Percentiles rank a stretch among this genome's conserved stretches.
phyloP scores from a whole-genome alignment of 202 grass and related monocot genomes.

The Hordeum pubiflorum region DNA sequence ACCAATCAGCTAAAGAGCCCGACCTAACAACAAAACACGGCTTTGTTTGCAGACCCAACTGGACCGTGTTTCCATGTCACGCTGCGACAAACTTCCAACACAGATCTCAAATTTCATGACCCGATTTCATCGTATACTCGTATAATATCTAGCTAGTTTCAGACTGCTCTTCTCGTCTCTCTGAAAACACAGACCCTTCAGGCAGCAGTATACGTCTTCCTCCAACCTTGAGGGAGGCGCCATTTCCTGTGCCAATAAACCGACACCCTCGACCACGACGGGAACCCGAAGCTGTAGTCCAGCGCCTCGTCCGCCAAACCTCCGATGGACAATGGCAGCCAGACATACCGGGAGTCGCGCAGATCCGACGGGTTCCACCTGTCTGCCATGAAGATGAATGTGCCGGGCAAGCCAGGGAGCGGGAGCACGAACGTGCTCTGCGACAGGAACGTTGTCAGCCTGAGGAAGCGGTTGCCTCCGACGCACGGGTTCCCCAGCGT shows the following conservation, averaged over 20 bases:
- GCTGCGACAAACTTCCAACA: not conserved
- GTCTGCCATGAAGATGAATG: conserved; percentile 12
- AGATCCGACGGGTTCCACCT: not conserved
- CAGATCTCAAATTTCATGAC: not conserved
- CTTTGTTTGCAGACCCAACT: not conserved
- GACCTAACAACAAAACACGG: not conserved
- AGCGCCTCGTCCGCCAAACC: not conserved
- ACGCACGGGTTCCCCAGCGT: not conserved
- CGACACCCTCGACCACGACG: conserved; percentile 64
- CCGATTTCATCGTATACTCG: not conserved
- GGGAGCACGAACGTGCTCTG: not conserved
- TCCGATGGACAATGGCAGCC: not conserved
- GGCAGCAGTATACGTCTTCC: not conserved
- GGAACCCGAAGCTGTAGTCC: not conserved
- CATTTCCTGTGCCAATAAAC: conserved; percentile 84
- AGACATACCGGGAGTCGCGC: not conserved
- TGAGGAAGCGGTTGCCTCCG: not conserved
- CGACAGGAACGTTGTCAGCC: not conserved
- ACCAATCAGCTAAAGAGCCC: not conserved
- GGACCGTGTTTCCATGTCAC: not conserved
- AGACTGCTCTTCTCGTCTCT: too few species aligned
- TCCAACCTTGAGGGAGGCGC: conserved; percentile 63
- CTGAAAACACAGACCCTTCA: not conserved
- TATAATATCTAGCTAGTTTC: too few species aligned
- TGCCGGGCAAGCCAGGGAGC: not conserved